These are phyloP conservation scores for Trametes polyzona DNA, from an alignment of 1,284 basidiomycete species.

Conservation along the genomic window DNA sequence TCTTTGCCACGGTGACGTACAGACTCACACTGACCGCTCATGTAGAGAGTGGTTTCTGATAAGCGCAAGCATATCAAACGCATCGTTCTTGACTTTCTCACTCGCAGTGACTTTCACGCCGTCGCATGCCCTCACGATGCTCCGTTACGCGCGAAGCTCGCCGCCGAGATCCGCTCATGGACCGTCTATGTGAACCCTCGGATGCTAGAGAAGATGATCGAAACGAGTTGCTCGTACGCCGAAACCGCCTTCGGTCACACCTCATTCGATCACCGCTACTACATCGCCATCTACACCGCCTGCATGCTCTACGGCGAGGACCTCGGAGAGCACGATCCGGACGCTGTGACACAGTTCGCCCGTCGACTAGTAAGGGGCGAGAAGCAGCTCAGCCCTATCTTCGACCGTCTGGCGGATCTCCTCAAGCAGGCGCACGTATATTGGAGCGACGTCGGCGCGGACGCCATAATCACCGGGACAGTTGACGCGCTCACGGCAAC, in stretches of 20 bases:
- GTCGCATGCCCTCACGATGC: slow-evolving; percentile 6
- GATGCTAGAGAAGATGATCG: slow-evolving; percentile 21
- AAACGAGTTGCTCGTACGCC: slow-evolving; percentile 22
- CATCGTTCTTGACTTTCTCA: slow-evolving; percentile 10
- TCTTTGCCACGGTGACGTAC: too few relatives aligned
- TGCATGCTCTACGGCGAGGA: slow-evolving; percentile 28
- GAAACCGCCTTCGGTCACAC: slow-evolving; percentile 22
- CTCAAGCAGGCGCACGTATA: slow-evolving; percentile 20
- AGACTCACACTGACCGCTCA: not conserved
- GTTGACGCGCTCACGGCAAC: slow-evolving; percentile 22
- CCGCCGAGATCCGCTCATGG: slow-evolving; percentile 14
- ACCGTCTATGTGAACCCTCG: slow-evolving; percentile 5
- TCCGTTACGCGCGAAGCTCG: slow-evolving; percentile 8
- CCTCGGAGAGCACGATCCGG: slow-evolving; percentile 16
- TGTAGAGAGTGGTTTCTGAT: not conserved
- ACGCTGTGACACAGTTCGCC: slow-evolving; percentile 20
- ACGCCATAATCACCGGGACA: slow-evolving; percentile 23
- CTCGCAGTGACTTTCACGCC: slow-evolving; percentile 4
- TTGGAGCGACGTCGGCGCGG: slow-evolving; percentile 23
- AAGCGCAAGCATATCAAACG: not conserved
- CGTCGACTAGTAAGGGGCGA: slow-evolving; percentile 19
- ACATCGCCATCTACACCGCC: slow-evolving; percentile 25
- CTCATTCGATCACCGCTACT: slow-evolving; percentile 20
- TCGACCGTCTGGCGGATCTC: slow-evolving; percentile 19
- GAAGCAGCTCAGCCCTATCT: slow-evolving; percentile 20